Evolutionary conservation across 192 early-diverging fungal genomes (phyloP).

Genomic region (Backusella mclennaniae): DNA sequence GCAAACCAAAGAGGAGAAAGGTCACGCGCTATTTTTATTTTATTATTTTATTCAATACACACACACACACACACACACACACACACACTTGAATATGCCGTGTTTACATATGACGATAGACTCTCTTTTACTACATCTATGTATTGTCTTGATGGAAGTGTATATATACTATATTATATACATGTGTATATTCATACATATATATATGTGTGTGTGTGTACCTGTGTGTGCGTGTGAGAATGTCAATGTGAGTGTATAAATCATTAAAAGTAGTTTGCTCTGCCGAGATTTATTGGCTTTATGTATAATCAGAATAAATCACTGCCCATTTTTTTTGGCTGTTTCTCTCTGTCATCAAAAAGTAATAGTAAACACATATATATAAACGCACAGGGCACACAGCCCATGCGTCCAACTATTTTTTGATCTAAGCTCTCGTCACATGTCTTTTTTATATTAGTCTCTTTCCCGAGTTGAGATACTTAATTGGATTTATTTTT

Average conservation of each 20-base stretch:
- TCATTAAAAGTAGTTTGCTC: not conserved
- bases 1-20: slow-evolving; percentile 4
- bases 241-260: not conserved
- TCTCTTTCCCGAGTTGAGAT: not conserved
- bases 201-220: not conserved
- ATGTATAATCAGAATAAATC: not conserved
- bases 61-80: not conserved
- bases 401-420: not conserved
- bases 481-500: not conserved
- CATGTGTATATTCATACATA: not conserved
- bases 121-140: not conserved
- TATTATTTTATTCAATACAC: not conserved
- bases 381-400: not conserved
- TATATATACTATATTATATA: not conserved
- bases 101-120: not conserved
- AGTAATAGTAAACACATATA: not conserved
- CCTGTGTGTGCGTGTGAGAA: not conserved
- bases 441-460: not conserved
- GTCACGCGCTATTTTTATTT: not conserved
- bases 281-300: not conserved
- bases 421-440: not conserved
- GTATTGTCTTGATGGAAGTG: not conserved
- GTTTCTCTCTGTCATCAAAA: not conserved
- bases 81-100: too few species aligned
- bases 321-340: not conserved